Conservation (phyloP, 805 yeast species). For the Barnettozyma populi region DNA sequence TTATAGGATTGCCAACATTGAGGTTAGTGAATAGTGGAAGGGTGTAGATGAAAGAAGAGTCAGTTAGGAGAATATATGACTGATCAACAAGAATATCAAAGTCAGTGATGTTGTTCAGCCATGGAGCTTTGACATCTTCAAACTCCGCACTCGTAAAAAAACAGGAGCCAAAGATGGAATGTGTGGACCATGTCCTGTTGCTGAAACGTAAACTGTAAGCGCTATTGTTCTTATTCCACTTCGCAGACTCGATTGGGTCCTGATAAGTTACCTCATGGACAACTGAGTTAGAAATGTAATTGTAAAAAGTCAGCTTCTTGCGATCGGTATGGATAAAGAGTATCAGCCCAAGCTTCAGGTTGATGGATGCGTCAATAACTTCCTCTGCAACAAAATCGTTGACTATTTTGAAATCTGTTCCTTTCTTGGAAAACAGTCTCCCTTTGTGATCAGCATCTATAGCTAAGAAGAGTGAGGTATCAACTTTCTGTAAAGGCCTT, state of each 20-base stretch:
- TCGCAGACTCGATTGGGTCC: constrained; percentile 3
- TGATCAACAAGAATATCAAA: constrained; percentile 6
- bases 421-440: constrained; percentile 7
- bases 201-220: constrained; percentile 13
- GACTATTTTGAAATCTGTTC: neutral
- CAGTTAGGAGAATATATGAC: constrained; percentile 6
- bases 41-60: neutral
- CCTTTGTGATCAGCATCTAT: constrained; percentile 9
- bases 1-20: constrained; percentile 13
- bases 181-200: constrained; percentile 22
- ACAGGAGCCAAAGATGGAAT: constrained; percentile 25
- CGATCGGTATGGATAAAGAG: constrained; percentile 1
- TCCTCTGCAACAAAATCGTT: constrained; percentile 3
- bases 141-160: constrained; percentile 15
- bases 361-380: constrained; percentile 8
- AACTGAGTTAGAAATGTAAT: neutral
- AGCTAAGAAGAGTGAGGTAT: constrained; percentile 1
- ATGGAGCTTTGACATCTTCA: neutral
- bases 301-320: neutral
- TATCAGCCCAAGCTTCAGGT: constrained; percentile 6
- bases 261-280: constrained; percentile 5
- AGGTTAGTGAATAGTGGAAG: constrained; percentile 5
- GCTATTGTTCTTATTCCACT: constrained; percentile 16
- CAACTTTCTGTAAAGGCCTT: neutral
- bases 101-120: constrained; percentile 3